These are phyloP conservation scores for Cadophora sp. DNA, from an alignment of 2,329 filamentous ascomycete species.

Conservation along the genomic window DNA sequence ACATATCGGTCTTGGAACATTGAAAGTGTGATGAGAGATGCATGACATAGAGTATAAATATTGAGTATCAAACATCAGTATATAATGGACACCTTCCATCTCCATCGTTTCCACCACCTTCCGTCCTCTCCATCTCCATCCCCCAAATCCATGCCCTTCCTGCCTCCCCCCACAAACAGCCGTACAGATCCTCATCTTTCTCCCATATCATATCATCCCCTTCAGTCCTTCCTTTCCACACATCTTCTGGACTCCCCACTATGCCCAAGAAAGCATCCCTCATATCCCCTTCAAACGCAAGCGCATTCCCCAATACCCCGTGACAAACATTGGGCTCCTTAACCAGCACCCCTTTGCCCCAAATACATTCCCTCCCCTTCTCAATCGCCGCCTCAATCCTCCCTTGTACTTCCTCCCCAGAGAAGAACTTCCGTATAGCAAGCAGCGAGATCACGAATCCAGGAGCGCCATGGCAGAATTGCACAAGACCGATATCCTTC, in stretches of 20 bases:
- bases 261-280: not conserved
- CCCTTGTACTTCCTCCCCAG: not conserved
- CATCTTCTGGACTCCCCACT: not conserved
- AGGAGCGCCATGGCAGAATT: not conserved
- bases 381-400: not conserved
- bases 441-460: not conserved
- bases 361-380: not conserved
- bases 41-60: too few species aligned
- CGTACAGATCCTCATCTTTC: not conserved
- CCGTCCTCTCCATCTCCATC: not conserved
- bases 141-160: not conserved
- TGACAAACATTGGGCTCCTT: not conserved
- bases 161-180: not conserved
- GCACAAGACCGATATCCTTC: not conserved
- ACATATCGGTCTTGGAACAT: too few species aligned
- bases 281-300: not conserved
- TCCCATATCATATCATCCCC: not conserved
- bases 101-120: not conserved
- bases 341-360: not conserved
- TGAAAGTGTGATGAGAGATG: too few species aligned
- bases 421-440: not conserved
- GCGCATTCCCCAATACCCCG: not conserved
- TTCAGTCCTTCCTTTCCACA: not conserved
- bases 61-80: not conserved
- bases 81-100: not conserved